These are phyloP conservation scores for Auriscalpium orientale DNA, from an alignment of 768 basidiomycete species.

Conservation along the genomic window DNA sequence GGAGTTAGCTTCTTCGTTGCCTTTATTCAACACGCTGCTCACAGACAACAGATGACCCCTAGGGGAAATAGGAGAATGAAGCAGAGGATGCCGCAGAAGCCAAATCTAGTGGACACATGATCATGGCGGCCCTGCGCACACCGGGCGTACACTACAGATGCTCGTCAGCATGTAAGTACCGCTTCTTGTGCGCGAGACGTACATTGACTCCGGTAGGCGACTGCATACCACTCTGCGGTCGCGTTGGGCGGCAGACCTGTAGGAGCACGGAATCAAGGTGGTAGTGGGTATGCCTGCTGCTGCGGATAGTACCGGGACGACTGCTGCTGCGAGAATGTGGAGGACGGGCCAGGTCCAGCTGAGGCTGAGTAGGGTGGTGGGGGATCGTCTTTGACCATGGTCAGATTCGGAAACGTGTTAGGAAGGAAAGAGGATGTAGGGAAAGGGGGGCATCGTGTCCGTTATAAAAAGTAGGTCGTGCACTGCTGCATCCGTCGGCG, in stretches of 20 bases:
- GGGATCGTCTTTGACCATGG: no score
- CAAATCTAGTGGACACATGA: constrained; percentile 18
- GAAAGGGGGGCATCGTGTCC: no score
- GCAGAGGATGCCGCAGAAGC: constrained; percentile 23
- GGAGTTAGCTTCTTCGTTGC: background rate
- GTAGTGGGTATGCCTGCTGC: constrained; percentile 4
- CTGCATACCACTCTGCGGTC: constrained; percentile 7
- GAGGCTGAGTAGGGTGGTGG: no score
- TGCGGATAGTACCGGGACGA: background rate
- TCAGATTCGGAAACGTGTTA: no score
- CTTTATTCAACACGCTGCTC: background rate
- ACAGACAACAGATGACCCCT: constrained; percentile 22
- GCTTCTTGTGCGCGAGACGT: no score
- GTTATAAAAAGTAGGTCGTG: no score
- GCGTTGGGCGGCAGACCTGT: background rate
- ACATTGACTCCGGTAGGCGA: constrained; percentile 14
- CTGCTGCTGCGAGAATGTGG: no score
- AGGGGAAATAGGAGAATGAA: constrained; percentile 23
- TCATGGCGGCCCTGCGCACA: constrained; percentile 26
- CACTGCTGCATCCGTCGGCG: no score
- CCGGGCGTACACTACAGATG: constrained; percentile 15
- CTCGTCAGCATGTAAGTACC: no score
- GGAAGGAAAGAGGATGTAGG: no score
- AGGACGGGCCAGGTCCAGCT: no score
- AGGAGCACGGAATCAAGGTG: background rate